phyloP scores from a whole-genome alignment of 352 stramenopile genomes.

The Globisporangium irregulare region DNA sequence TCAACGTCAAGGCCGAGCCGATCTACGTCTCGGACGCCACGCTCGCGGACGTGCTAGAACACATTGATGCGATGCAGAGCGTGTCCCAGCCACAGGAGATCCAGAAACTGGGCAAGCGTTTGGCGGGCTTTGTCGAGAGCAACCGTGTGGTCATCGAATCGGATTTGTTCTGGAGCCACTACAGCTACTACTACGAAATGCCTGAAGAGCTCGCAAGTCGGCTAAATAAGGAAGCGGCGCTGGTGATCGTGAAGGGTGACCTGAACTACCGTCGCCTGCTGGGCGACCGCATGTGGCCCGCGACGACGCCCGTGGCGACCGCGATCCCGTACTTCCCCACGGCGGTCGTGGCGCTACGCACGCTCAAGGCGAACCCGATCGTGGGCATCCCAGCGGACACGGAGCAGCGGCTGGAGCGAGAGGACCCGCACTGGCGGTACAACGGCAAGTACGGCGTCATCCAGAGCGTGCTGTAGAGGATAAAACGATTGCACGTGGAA shows the following conservation, averaged over 20 bases:
- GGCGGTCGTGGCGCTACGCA: conserved; percentile 67
- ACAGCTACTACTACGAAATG: conserved; percentile 77
- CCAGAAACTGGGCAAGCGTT: conserved; percentile 43
- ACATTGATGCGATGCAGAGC: conserved; percentile 53
- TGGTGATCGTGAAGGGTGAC: conserved; percentile 97
- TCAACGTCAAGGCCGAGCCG: conserved; percentile 71
- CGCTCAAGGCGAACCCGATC: conserved; percentile 69
- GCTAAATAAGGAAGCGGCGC: conserved; percentile 37
- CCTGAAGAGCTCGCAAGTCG: conserved; percentile 27
- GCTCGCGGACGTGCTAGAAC: conserved; percentile 49
- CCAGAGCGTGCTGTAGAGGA: conserved; percentile 39
- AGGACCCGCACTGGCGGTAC: conserved; percentile 59
- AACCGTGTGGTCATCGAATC: conserved; percentile 23
- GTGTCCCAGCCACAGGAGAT: conserved; percentile 30
- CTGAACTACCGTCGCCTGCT: conserved; percentile 97
- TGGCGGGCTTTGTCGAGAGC: conserved; percentile 30
- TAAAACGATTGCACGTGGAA: no score
- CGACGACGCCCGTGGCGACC: conserved; percentile 77
- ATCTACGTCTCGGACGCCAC: conserved; percentile 84
- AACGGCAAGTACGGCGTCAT: conserved; percentile 75
- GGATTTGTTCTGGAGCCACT: conserved; percentile 66
- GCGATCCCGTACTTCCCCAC: conserved; percentile 78
- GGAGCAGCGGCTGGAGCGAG: conserved; percentile 39
- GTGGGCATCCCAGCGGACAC: conserved; percentile 46
- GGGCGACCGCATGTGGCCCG: conserved; percentile 91